Percentiles rank a stretch among this genome's conserved stretches.
phyloP scores from a whole-genome alignment of 805 yeast species.

The Schwanniomyces vanrijiae region DNA sequence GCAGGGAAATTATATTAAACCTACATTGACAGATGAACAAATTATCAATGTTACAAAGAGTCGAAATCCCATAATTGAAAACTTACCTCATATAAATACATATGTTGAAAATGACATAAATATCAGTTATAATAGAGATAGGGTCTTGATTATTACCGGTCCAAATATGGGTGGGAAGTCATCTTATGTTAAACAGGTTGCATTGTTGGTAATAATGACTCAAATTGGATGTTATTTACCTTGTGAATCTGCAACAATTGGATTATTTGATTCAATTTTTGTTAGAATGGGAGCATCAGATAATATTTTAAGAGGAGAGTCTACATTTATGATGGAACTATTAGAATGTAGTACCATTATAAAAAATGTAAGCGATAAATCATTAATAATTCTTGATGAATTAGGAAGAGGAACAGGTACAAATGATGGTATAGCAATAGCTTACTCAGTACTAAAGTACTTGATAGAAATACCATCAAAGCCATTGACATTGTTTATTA shows the following conservation, averaged over 20 bases:
- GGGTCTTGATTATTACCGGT: slow-evolving; percentile 71
- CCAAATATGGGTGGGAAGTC: slow-evolving; percentile 98
- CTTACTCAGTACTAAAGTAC: slow-evolving; percentile 67
- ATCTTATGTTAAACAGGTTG: slow-evolving; percentile 72
- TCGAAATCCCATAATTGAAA: slow-evolving; percentile 68
- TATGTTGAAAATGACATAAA: slow-evolving; percentile 69
- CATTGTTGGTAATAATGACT: slow-evolving; percentile 66
- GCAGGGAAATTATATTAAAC: slow-evolving; percentile 46
- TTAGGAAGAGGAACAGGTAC: slow-evolving; percentile 79
- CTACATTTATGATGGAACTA: slow-evolving; percentile 82
- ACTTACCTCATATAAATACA: slow-evolving; percentile 27
- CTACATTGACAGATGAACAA: slow-evolving; percentile 45
- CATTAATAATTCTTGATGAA: slow-evolving; percentile 70
- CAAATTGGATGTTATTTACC: slow-evolving; percentile 81
- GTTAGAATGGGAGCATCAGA: slow-evolving; percentile 88
- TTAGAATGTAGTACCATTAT: slow-evolving; percentile 63
- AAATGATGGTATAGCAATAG: slow-evolving; percentile 78
- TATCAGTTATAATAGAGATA: slow-evolving; percentile 45
- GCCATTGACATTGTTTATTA: slow-evolving; percentile 73
- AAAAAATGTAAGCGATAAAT: slow-evolving; percentile 49
- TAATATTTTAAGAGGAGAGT: slow-evolving; percentile 68
- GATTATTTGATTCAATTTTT: slow-evolving; percentile 73
- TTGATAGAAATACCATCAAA: slow-evolving; percentile 36
- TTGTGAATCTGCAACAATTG: slow-evolving; percentile 57
- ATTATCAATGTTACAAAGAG: slow-evolving; percentile 54